Evolutionary conservation across 2,329 filamentous ascomycete species (phyloP).

Genomic region (Fusarium sp.): DNA sequence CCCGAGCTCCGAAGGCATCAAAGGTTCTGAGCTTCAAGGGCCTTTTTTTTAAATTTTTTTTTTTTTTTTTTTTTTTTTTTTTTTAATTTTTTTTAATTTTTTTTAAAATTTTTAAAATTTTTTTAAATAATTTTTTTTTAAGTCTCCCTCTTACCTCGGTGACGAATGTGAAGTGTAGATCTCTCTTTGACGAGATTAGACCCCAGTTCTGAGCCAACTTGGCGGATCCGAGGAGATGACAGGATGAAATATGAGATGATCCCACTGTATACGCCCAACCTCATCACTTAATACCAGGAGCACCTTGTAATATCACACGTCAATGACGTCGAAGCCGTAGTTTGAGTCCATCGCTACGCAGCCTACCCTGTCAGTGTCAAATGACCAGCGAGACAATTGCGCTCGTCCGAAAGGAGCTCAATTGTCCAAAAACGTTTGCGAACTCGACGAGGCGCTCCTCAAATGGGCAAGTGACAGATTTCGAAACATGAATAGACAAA

Average conservation of each 20-base stretch:
- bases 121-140: neutral
- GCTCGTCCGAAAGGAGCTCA: neutral
- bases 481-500: constrained; percentile 3
- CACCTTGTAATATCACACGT: constrained; percentile 23
- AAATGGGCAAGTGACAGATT: neutral
- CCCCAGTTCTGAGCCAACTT: constrained; percentile 14
- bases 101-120: constrained; percentile 4
- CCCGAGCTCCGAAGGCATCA: neutral
- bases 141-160: constrained; percentile 16
- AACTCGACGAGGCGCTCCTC: neutral
- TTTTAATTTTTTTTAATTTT: constrained; percentile 8
- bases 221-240: constrained; percentile 13
- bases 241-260: constrained; percentile 2
- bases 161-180: constrained; percentile 25
- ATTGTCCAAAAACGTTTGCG: neutral
- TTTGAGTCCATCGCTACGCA: neutral
- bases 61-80: constrained; percentile 4
- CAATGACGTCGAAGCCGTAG: constrained; percentile 18
- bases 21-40: constrained; percentile 1
- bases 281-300: constrained; percentile 1
- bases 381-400: neutral
- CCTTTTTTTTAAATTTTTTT: constrained; percentile 3
- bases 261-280: neutral
- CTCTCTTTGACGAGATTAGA: constrained; percentile 19
- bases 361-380: neutral